Percentiles rank a stretch among this genome's conserved stretches.
Conservation (phyloP, 768 basidiomycete genomes). For the Termitomyces sp. region DNA sequence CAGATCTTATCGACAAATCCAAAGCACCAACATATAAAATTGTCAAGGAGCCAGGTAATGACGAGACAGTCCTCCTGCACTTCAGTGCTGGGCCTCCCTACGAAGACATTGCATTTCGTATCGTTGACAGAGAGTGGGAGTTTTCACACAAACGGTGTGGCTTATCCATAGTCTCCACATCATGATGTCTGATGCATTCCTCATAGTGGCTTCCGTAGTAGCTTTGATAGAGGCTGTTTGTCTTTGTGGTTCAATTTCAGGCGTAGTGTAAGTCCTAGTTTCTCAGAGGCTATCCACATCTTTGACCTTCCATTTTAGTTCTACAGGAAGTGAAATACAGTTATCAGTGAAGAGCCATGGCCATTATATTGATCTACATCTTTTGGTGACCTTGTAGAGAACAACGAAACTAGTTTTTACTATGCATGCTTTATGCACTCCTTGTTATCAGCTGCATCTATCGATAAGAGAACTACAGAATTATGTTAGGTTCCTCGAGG, state of each 20-base stretch:
- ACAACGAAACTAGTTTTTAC: background rate
- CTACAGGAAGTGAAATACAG: constrained; percentile 61
- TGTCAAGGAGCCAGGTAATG: constrained; percentile 89
- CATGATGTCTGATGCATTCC: background rate
- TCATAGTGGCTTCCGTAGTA: constrained; percentile 87
- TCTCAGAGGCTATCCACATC: background rate
- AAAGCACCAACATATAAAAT: constrained; percentile 97
- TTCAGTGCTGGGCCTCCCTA: constrained; percentile 98
- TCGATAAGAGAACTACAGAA: background rate
- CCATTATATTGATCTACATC: background rate
- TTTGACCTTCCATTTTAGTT: constrained; percentile 42
- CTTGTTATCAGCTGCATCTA: background rate
- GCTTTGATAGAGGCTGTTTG: constrained; percentile 94
- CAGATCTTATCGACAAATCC: constrained; percentile 96
- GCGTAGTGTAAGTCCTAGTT: constrained; percentile 62
- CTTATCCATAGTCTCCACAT: constrained; percentile 5
- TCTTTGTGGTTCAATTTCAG: constrained; percentile 97
- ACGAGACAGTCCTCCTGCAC: constrained; percentile 88
- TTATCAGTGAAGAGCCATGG: no score
- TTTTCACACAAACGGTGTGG: constrained; percentile 89
- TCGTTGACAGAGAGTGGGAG: constrained; percentile 98
- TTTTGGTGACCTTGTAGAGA: background rate
- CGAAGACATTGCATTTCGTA: constrained; percentile 97
- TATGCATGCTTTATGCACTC: background rate
- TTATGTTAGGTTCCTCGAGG: background rate